Evolutionary conservation across 768 basidiomycete species (phyloP).

Genomic region (Tylopilus subfusipes): DNA sequence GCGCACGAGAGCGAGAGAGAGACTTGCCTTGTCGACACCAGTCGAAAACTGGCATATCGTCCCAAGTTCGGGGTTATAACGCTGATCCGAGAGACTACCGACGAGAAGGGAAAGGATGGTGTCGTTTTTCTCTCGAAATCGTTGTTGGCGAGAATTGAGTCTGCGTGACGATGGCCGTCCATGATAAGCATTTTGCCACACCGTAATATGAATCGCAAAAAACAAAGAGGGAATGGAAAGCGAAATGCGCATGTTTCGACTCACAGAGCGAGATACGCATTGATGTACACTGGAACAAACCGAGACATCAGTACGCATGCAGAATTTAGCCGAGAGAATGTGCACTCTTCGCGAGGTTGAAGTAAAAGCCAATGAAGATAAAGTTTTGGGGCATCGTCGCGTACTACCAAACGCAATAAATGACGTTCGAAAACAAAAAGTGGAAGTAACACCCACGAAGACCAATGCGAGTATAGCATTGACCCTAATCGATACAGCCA

Average conservation of each 20-base stretch:
- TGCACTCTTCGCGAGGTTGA: constrained; percentile 51
- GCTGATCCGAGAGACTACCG: constrained; percentile 30
- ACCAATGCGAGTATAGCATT: constrained; percentile 44
- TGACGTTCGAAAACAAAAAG: background rate
- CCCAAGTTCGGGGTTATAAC: background rate
- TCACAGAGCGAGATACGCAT: constrained; percentile 49
- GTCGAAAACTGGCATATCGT: background rate
- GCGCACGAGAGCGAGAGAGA: background rate
- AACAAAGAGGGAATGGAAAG: background rate
- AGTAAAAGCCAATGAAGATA: constrained; percentile 50
- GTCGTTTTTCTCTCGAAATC: constrained; percentile 30
- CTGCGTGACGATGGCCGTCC: constrained; percentile 18
- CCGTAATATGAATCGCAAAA: background rate
- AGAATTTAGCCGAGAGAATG: background rate
- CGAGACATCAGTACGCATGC: background rate
- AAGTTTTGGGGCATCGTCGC: constrained; percentile 49
- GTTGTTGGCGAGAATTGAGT: constrained; percentile 43
- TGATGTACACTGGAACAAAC: constrained; percentile 44
- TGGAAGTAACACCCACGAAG: constrained; percentile 26
- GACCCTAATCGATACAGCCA: constrained; percentile 31
- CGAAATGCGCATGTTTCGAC: background rate
- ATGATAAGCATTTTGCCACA: background rate
- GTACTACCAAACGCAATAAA: constrained; percentile 27
- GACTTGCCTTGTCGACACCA: constrained; percentile 5
- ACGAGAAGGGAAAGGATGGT: constrained; percentile 40